A percentile compares a stretch with the other conserved stretches of the same genome.
phyloP scores from a whole-genome alignment of 495 filamentous ascomycete species.

The Aspergillus asperescens region DNA sequence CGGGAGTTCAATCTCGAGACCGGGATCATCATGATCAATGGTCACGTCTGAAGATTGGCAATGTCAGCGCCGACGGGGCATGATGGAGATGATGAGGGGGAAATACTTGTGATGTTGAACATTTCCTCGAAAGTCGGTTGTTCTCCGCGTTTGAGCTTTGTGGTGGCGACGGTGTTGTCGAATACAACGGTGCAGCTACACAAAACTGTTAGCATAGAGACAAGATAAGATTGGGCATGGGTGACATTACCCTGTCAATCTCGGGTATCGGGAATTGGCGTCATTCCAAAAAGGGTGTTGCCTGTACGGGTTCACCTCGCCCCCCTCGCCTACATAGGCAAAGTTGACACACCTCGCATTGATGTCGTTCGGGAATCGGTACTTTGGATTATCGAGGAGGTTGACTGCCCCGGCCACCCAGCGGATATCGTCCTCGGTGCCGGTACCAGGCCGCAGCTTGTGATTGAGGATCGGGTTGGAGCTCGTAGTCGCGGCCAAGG shows the following conservation, averaged over 20 bases:
- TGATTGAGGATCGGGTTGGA: constrained; percentile 1
- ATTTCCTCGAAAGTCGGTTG: not conserved
- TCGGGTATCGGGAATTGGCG: too few species aligned
- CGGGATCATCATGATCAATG: too few species aligned
- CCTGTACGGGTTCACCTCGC: too few species aligned
- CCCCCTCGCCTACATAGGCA: too few species aligned
- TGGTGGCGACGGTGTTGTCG: not conserved
- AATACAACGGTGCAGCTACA: not conserved
- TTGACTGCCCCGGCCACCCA: not conserved
- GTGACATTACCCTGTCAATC: too few species aligned
- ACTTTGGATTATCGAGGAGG: not conserved
- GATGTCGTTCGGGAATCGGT: not conserved
- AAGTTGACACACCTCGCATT: not conserved
- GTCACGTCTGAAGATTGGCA: too few species aligned
- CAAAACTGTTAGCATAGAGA: not conserved
- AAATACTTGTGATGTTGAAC: not conserved
- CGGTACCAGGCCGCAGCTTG: not conserved
- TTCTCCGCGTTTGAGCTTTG: not conserved
- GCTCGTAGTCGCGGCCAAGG: not conserved
- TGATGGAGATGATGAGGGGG: too few species aligned
- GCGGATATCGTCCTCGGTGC: not conserved
- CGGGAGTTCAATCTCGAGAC: not conserved
- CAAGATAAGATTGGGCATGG: not conserved
- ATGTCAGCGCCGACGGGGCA: too few species aligned
- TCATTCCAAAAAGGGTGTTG: too few species aligned